These are phyloP conservation scores for Eleusine coracana DNA, from an alignment of 176 grass and related monocot species.

Conservation along the genomic window DNA sequence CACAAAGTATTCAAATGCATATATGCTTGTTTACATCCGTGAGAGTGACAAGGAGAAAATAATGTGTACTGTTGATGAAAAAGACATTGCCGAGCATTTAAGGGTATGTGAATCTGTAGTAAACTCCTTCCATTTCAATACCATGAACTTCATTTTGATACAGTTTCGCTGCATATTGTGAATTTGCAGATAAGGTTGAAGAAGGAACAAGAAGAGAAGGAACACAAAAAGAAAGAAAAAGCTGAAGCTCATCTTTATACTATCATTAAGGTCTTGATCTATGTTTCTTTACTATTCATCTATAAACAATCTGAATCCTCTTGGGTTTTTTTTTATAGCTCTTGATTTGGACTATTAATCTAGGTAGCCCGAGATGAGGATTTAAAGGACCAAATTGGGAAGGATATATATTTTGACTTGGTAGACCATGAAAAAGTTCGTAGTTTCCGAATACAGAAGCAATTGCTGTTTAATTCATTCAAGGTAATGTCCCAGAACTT, in stretches of 20 bases:
- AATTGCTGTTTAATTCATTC: slow-evolving; percentile 70
- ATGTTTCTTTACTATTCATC: not conserved
- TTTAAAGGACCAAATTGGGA: slow-evolving; percentile 78
- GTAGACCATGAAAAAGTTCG: slow-evolving; percentile 94
- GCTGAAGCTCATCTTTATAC: slow-evolving; percentile 96
- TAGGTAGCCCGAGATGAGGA: slow-evolving; percentile 84
- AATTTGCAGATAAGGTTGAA: slow-evolving; percentile 76
- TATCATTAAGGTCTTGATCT: slow-evolving; percentile 75
- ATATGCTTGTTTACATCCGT: slow-evolving; percentile 99
- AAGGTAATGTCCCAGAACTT: slow-evolving; percentile 56
- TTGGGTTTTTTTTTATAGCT: not conserved
- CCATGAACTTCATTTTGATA: slow-evolving; percentile 12
- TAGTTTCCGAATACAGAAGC: slow-evolving; percentile 92
- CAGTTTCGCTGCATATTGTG: slow-evolving; percentile 39
- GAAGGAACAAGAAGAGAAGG: slow-evolving; percentile 97
- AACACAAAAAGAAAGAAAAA: slow-evolving; percentile 93
- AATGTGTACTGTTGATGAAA: slow-evolving; percentile 93
- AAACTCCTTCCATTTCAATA: slow-evolving; percentile 21
- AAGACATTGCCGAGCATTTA: slow-evolving; percentile 93
- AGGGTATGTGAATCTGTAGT: slow-evolving; percentile 48
- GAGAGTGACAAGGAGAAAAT: slow-evolving; percentile 95
- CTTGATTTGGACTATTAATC: slow-evolving; percentile 15
- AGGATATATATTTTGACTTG: slow-evolving; percentile 86
- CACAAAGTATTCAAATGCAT: slow-evolving; percentile 92
- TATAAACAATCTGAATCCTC: slow-evolving; percentile 16